These are phyloP conservation scores for Xylaria digitata DNA, from an alignment of 2,329 filamentous ascomycete species.

Conservation along the genomic window DNA sequence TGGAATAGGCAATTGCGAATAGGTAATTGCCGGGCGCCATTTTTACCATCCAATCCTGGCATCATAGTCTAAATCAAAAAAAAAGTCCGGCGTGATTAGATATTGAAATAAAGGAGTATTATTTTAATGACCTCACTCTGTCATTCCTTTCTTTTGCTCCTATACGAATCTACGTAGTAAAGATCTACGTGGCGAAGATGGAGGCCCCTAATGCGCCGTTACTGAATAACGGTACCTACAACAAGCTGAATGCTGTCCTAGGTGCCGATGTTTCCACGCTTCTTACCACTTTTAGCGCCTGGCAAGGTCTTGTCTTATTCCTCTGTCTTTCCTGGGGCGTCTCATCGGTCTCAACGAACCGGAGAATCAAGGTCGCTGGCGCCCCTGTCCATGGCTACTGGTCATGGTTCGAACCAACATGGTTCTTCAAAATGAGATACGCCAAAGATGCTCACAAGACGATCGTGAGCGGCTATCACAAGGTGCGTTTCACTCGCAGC, in stretches of 20 bases:
- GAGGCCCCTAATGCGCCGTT: constrained; percentile 5
- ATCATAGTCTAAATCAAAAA: background rate
- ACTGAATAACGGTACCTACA: constrained; percentile 14
- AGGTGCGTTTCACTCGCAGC: constrained; percentile 7
- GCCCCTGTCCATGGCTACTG: constrained; percentile 24
- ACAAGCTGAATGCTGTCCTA: constrained; percentile 11
- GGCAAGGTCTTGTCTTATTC: constrained; percentile 13
- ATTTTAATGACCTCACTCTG: background rate
- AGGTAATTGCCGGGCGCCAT: background rate
- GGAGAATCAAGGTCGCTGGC: constrained; percentile 15
- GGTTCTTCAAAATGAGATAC: constrained; percentile 24
- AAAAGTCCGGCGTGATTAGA: constrained; percentile 3
- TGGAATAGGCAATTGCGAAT: constrained; percentile 10
- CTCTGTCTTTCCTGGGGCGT: constrained; percentile 20
- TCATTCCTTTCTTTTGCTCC: background rate
- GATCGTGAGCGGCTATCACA: constrained; percentile 20
- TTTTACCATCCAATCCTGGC: background rate
- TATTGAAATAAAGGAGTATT: constrained; percentile 5
- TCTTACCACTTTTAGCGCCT: constrained; percentile 8
- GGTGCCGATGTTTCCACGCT: constrained; percentile 13
- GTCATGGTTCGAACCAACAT: constrained; percentile 27
- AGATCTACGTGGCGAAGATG: constrained; percentile 5
- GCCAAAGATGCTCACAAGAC: constrained; percentile 16
- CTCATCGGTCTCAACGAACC: constrained; percentile 4
- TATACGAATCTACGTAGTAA: constrained; percentile 1